Evolutionary conservation across 2,329 filamentous ascomycete genomes (phyloP), one percentile per base, ranked within the genome.

Genomic region (Tolypocladium guangdongense): DNA sequence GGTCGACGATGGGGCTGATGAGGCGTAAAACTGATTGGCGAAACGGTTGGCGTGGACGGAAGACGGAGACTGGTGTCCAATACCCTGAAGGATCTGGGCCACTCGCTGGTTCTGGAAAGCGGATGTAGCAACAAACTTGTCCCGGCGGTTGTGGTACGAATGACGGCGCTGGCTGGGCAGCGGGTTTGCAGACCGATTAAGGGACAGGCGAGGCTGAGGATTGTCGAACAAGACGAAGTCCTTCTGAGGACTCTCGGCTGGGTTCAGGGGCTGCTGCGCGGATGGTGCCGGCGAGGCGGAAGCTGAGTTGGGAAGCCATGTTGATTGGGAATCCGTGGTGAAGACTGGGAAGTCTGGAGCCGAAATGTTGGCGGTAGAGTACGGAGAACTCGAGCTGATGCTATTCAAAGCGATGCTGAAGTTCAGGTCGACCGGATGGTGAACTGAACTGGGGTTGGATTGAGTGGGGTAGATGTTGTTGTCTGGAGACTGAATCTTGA

Each of bases 211-310:
- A 58, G 63, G 73, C 68, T 66, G 65, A 57, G 74, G 76, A 57
- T 75, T 74, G 69, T 80, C 78, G 83, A 84, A 88, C 78, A 90
- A 82, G 74, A 88, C 84, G 70, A 90, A 90, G 83, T 90, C 87
- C 77, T 85, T 78, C 66, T 80, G 80, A 54, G 72, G 76, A 50
- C 60, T 62, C 62, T 69, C 66, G 62, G 76, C 74, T 69, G 73
- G 76, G 69, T 74, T 73, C 70, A 74, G 69, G 72, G 74, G 73
- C 70, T 81, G 72, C 62, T 75, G 80, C 74, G 77, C 77, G 74
- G 80, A 69, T 74, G 72, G 63, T 75, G 80, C 82, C 82, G 80
- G 80, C 79, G 76, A 78, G 78, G 74, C 80, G 70, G 75, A 64
- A 66, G 77, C 75, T 76, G 75, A 82, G 76, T 83, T 83, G 79